Conservation (phyloP, 2,329 filamentous ascomycete genomes). For the Claviceps monticola region DNA sequence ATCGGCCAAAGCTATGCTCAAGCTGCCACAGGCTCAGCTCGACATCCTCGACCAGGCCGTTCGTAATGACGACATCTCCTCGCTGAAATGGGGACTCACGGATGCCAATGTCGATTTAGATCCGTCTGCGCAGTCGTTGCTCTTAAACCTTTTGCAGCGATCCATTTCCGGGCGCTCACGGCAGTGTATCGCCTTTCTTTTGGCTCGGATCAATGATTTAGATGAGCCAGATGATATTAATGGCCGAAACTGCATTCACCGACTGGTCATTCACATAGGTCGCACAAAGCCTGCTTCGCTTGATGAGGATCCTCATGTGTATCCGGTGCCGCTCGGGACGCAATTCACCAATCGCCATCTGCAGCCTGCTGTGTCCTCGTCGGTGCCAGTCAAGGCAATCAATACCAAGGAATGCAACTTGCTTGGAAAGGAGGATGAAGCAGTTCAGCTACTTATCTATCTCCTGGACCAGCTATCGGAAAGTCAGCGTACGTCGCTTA, state of each 20-base stretch:
- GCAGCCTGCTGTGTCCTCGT: slow-evolving; percentile 60
- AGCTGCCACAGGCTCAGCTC: slow-evolving; percentile 52
- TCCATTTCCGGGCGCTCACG: slow-evolving; percentile 58
- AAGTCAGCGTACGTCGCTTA: slow-evolving; percentile 53
- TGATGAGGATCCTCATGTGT: slow-evolving; percentile 37
- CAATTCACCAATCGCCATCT: slow-evolving; percentile 59
- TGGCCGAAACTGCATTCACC: slow-evolving; percentile 82
- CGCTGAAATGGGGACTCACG: slow-evolving; percentile 41
- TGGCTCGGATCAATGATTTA: slow-evolving; percentile 55
- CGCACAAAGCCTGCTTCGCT: slow-evolving; percentile 47
- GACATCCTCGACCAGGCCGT: slow-evolving; percentile 62
- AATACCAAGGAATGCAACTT: slow-evolving; percentile 55
- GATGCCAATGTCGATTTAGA: slow-evolving; percentile 35
- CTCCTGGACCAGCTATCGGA: slow-evolving; percentile 54
- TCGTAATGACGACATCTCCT: slow-evolving; percentile 48
- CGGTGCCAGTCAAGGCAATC: slow-evolving; percentile 42
- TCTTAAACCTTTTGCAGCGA: slow-evolving; percentile 68
- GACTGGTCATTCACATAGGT: slow-evolving; percentile 83
- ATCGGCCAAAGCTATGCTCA: slow-evolving; percentile 60
- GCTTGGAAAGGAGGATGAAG: slow-evolving; percentile 56
- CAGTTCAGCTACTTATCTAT: slow-evolving; percentile 51
- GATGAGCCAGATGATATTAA: slow-evolving; percentile 90
- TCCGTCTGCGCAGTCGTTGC: slow-evolving; percentile 42
- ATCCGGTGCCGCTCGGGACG: slow-evolving; percentile 32
- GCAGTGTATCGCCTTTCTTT: slow-evolving; percentile 54